phyloP scores from a whole-genome alignment of 768 basidiomycete genomes.

The Mycena filopes region DNA sequence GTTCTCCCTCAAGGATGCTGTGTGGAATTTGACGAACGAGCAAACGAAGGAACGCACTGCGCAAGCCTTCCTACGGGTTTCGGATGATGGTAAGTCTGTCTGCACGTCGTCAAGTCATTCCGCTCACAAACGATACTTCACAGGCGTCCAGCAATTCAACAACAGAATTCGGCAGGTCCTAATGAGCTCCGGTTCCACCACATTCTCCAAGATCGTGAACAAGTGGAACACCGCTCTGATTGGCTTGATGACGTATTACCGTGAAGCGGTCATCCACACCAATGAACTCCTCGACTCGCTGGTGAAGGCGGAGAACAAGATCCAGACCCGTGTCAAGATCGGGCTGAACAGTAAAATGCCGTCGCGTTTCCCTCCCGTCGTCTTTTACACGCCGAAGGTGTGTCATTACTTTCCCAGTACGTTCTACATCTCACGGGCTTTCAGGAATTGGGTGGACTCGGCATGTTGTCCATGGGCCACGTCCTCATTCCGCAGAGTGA shows the following conservation, averaged over 20 bases:
- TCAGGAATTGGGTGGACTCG: slow-evolving; percentile 94
- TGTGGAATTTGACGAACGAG: slow-evolving; percentile 98
- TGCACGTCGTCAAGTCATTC: not conserved
- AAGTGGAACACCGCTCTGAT: slow-evolving; percentile 98
- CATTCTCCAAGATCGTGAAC: slow-evolving; percentile 99
- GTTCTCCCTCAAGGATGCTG: slow-evolving; percentile 95
- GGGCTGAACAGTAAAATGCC: slow-evolving; percentile 99
- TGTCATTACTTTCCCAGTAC: slow-evolving; percentile 3
- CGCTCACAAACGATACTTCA: slow-evolving; percentile 22
- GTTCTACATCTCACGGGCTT: slow-evolving; percentile 5
- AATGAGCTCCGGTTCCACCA: slow-evolving; percentile 98
- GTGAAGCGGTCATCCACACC: slow-evolving; percentile 97
- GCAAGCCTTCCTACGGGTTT: slow-evolving; percentile 97
- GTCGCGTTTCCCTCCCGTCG: slow-evolving; percentile 96
- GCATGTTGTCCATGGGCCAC: slow-evolving; percentile 99
- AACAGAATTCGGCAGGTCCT: slow-evolving; percentile 96
- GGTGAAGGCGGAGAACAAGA: slow-evolving; percentile 99
- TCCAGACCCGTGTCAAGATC: slow-evolving; percentile 99
- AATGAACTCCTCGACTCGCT: slow-evolving; percentile 95
- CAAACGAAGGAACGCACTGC: slow-evolving; percentile 98
- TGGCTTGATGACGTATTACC: slow-evolving; percentile 97
- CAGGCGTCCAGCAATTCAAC: slow-evolving; percentile 95
- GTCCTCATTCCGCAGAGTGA: slow-evolving; percentile 98
- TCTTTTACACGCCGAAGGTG: slow-evolving; percentile 95
- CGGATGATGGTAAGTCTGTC: slow-evolving; percentile 78